Percentiles rank a stretch among this genome's conserved stretches.
phyloP scores from a whole-genome alignment of 257 asterid species.

The Solanum pimpinellifolium region DNA sequence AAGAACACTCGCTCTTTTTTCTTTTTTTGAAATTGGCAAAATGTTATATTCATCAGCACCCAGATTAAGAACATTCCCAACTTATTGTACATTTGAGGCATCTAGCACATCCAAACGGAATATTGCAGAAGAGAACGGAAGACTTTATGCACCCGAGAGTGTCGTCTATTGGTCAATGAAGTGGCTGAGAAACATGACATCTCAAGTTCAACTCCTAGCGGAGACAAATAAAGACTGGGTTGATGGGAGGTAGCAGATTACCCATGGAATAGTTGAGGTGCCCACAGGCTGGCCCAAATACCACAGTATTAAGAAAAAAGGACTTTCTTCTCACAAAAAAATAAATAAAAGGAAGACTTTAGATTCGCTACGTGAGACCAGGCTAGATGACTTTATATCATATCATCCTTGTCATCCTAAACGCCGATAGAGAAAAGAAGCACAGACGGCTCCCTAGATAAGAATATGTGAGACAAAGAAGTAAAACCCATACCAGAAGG shows the following conservation, averaged over 20 bases:
- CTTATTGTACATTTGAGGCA: neutral
- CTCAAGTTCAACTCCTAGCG: neutral
- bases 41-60: neutral
- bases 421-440: neutral
- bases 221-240: neutral
- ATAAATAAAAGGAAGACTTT: neutral
- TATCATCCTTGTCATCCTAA: neutral
- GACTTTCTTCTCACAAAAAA: neutral
- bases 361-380: neutral
- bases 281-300: neutral
- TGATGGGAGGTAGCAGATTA: neutral
- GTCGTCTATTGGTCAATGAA: neutral
- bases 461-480: neutral
- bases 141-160: neutral
- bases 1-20: neutral
- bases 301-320: neutral
- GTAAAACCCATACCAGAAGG: neutral
- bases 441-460: neutral
- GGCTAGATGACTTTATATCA: neutral
- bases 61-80: neutral
- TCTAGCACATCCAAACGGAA: neutral
- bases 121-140: neutral
- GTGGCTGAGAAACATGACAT: neutral
- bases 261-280: neutral
- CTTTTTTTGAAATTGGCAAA: neutral